phyloP scores from a whole-genome alignment of 345 rosid genomes.

The Sonneratia alba region DNA sequence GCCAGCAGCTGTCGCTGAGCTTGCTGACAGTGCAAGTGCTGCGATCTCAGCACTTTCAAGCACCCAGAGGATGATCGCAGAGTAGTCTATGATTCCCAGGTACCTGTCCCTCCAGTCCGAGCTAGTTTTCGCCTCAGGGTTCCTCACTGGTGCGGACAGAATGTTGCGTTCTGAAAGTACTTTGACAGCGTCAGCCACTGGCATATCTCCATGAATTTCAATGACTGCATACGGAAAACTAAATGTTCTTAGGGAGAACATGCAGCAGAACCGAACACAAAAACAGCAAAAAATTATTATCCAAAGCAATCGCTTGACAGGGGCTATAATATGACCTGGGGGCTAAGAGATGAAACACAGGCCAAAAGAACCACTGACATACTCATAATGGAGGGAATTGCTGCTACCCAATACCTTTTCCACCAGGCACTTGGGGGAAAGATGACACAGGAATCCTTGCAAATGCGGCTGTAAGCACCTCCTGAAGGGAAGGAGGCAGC shows the following conservation, averaged over 20 bases:
- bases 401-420: constrained; percentile 41
- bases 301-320: not conserved
- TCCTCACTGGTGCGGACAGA: constrained; percentile 69
- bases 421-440: constrained; percentile 72
- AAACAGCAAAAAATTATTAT: not conserved
- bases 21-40: constrained; percentile 57
- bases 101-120: constrained; percentile 71
- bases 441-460: constrained; percentile 62
- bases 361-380: not conserved
- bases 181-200: constrained; percentile 63
- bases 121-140: constrained; percentile 31
- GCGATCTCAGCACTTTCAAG: constrained; percentile 73
- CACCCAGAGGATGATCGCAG: constrained; percentile 72
- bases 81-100: constrained; percentile 69
- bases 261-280: not conserved
- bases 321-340: not conserved
- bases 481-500: constrained; percentile 55
- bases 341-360: not conserved
- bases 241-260: not conserved
- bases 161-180: constrained; percentile 66
- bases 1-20: constrained; percentile 70
- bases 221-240: constrained; percentile 33
- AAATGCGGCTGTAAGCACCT: constrained; percentile 65
- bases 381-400: constrained; percentile 1
- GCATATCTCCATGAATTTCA: constrained; percentile 63